Conservation (phyloP, 768 basidiomycete species). For the Infundibulicybe gibba region DNA sequence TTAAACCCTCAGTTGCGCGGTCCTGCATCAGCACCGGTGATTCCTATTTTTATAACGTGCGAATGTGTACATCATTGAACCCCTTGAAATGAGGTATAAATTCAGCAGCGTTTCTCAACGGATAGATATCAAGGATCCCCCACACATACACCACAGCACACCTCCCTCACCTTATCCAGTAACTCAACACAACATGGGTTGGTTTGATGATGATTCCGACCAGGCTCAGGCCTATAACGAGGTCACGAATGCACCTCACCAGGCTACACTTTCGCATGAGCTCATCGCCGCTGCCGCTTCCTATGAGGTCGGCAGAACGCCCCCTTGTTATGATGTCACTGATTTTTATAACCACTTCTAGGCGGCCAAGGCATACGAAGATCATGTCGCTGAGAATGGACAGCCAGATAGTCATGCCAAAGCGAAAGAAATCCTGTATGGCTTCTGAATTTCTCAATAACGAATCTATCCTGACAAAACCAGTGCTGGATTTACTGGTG, state of each 20-base stretch:
- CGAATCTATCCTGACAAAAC: background rate
- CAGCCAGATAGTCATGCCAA: constrained; percentile 42
- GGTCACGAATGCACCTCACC: constrained; percentile 46
- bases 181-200: constrained; percentile 29
- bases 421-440: constrained; percentile 55
- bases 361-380: constrained; percentile 64
- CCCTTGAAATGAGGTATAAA: too few species aligned
- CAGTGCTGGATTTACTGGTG: constrained; percentile 53
- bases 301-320: constrained; percentile 42
- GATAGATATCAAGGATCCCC: too few species aligned
- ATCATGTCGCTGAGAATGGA: constrained; percentile 49
- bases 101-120: too few species aligned
- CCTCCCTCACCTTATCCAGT: too few species aligned
- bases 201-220: constrained; percentile 36
- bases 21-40: too few species aligned
- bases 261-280: constrained; percentile 61
- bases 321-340: background rate
- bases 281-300: constrained; percentile 64
- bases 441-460: background rate
- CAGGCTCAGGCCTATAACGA: constrained; percentile 37
- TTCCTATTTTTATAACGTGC: too few species aligned
- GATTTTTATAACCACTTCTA: constrained; percentile 13
- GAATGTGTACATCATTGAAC: too few species aligned
- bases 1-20: too few species aligned
- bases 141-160: too few species aligned